Base-by-base conservation (phyloP, 441 rosid genomes). In the Aquilaria agallochum region DNA sequence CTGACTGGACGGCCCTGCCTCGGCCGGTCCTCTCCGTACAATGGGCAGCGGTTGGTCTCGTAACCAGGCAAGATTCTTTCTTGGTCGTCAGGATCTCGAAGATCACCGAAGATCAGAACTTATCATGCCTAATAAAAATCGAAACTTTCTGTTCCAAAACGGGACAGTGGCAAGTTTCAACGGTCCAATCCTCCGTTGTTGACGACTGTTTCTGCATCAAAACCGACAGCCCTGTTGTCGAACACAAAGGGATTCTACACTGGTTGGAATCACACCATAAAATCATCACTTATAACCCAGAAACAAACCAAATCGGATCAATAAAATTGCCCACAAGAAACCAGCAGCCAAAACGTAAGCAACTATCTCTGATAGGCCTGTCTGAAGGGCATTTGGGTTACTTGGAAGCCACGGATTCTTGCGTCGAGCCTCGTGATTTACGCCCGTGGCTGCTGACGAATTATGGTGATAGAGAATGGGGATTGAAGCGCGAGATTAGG, bases 221-320 rank as follows among this genome's bases (percentile, higher is more conserved):
- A 27, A 65, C 50, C 3, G 68, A 65, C 42, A 15, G 30, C 20
- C 62, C 49, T 0, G 62, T 56, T 27, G 57, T 65, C 7, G 11
- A 49, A 15, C 42, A 56, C 68, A 57, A 58, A 5, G 59, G 60
- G 3, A 4, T 12, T 50, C 31, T 65, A 50, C 68, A 65, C 36
- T 65, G 68, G 68, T 56, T 56, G 2, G 68, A 65, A 31, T 54
- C 54, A 0, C 63, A 57, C 1, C 10, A 55, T 49, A 65, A 57
- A 30, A 65, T 65, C 44, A 13, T 65, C 31, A n/a, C 63, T 3
- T 65, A 47, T 47, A 2, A 57, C 51, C 62, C 68, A 11, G 31
- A 30, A 14, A 27, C 46, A 2, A 31, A 12, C 6, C 30, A 31
- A n/a, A 49, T 65, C 45, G 5, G 14, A 20, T 33, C 31, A 0